Percentiles rank a stretch among this genome's conserved stretches.
Conservation (phyloP, 768 basidiomycete species). For the Suillus clintonianus region DNA sequence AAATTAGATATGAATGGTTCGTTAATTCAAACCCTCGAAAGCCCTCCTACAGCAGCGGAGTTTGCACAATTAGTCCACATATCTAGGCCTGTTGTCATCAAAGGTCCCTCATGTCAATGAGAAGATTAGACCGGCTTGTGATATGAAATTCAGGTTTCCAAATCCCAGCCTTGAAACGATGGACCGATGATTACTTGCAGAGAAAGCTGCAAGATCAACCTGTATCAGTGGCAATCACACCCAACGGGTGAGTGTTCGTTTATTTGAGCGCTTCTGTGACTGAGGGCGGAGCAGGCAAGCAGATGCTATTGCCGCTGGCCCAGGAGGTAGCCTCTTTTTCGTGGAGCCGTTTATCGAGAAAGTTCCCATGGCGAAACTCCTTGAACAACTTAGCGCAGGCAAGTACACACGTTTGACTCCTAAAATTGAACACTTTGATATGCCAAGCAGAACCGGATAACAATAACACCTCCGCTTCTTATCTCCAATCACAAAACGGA, state of each 20-base stretch:
- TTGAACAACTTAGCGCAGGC: conserved; percentile 45
- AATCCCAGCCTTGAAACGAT: conserved; percentile 49
- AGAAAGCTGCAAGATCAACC: conserved; percentile 50
- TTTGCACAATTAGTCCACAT: conserved; percentile 69
- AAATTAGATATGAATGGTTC: conserved; percentile 60
- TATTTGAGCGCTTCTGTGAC: neutral
- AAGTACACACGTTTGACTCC: conserved; percentile 9
- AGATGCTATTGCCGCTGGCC: conserved; percentile 63
- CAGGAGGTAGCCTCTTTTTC: conserved; percentile 66
- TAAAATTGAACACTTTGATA: conserved; percentile 1
- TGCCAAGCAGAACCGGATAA: neutral
- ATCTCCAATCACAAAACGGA: conserved; percentile 92
- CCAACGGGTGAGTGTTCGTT: conserved; percentile 64
- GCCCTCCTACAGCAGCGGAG: conserved; percentile 65
- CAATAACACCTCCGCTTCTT: conserved; percentile 46
- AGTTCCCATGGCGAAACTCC: conserved; percentile 64
- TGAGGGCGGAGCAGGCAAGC: conserved; percentile 52
- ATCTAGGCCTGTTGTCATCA: conserved; percentile 73
- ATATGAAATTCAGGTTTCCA: conserved; percentile 43
- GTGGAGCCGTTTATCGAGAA: conserved; percentile 69
- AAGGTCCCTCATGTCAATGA: conserved; percentile 45
- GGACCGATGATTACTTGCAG: conserved; percentile 67
- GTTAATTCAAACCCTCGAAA: conserved; percentile 48
- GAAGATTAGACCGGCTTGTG: neutral
- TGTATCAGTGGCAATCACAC: conserved; percentile 80